Evolutionary conservation across 768 basidiomycete species (phyloP).

Genomic region (Tubosaeta brunneosetosa): DNA sequence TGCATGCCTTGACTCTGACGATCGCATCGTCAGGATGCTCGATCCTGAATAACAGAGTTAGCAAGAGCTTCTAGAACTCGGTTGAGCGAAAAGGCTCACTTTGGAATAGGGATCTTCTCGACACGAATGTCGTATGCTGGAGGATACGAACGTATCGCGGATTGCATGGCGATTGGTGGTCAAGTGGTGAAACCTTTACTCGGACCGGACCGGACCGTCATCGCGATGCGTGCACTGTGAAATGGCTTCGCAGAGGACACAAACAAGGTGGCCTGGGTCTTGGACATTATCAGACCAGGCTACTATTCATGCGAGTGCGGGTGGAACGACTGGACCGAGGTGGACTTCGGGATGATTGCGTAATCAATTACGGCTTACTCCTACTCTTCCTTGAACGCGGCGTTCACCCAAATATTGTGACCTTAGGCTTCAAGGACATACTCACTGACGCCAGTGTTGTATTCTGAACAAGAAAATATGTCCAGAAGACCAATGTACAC

Average conservation of each 20-base stretch:
- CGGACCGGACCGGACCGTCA: too few species aligned
- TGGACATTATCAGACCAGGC: too few species aligned
- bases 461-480: conserved; percentile 7
- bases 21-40: conserved; percentile 74
- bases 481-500: conserved; percentile 38
- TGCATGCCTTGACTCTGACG: conserved; percentile 61
- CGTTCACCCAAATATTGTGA: too few species aligned
- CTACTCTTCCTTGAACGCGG: too few species aligned
- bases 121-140: conserved; percentile 67
- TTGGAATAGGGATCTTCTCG: conserved; percentile 55
- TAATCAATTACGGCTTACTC: too few species aligned
- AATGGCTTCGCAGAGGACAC: too few species aligned
- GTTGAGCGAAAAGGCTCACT: conserved; percentile 32
- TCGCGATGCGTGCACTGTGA: too few species aligned
- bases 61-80: neutral
- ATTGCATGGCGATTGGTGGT: conserved; percentile 11
- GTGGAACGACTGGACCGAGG: too few species aligned
- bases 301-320: too few species aligned
- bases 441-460: neutral
- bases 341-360: too few species aligned
- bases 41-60: conserved; percentile 40
- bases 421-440: too few species aligned
- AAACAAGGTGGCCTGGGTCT: too few species aligned
- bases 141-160: conserved; percentile 54
- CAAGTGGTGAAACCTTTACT: neutral